phyloP scores from a whole-genome alignment of 1,139 yeast genomes.

The Williopsis jadinii region DNA sequence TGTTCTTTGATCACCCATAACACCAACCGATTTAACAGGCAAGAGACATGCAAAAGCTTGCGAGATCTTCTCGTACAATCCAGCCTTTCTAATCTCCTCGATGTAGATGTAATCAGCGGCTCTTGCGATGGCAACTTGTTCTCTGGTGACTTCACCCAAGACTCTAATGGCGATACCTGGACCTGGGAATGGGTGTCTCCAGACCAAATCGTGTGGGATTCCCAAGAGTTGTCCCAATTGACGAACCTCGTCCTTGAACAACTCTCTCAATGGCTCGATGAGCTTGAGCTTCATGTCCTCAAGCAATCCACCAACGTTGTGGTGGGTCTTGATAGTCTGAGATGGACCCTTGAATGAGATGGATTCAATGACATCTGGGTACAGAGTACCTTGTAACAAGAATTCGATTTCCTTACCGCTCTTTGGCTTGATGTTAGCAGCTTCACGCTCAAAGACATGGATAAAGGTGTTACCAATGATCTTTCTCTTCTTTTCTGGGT shows the following conservation, averaged over 20 bases:
- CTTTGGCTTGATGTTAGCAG: constrained; percentile 84
- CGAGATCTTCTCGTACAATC: constrained; percentile 85
- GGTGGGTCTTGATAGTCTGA: constrained; percentile 98
- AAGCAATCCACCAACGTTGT: constrained; percentile 95
- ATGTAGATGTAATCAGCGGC: constrained; percentile 95
- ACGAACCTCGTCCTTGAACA: constrained; percentile 98
- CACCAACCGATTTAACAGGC: constrained; percentile 98
- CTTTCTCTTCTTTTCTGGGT: constrained; percentile 98
- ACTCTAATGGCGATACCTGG: constrained; percentile 99
- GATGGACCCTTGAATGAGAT: constrained; percentile 99
- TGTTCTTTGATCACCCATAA: constrained; percentile 99
- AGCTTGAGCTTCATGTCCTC: constrained; percentile 97
- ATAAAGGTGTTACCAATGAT: constrained; percentile 97
- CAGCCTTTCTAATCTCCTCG: constrained; percentile 90
- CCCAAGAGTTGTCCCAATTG: constrained; percentile 91
- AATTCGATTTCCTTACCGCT: constrained; percentile 89
- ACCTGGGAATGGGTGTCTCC: constrained; percentile 99
- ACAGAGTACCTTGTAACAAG: constrained; percentile 92
- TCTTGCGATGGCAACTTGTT: constrained; percentile 92
- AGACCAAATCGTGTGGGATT: constrained; percentile 92
- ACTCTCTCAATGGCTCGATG: constrained; percentile 96
- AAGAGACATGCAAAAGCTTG: constrained; percentile 97
- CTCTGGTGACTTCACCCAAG: constrained; percentile 90
- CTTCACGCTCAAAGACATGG: constrained; percentile 94
- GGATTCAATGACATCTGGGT: constrained; percentile 98